A percentile compares a stretch with the other conserved stretches of the same genome.
Conservation (phyloP, 1,284 basidiomycete species). For the Vanrija sp. region DNA sequence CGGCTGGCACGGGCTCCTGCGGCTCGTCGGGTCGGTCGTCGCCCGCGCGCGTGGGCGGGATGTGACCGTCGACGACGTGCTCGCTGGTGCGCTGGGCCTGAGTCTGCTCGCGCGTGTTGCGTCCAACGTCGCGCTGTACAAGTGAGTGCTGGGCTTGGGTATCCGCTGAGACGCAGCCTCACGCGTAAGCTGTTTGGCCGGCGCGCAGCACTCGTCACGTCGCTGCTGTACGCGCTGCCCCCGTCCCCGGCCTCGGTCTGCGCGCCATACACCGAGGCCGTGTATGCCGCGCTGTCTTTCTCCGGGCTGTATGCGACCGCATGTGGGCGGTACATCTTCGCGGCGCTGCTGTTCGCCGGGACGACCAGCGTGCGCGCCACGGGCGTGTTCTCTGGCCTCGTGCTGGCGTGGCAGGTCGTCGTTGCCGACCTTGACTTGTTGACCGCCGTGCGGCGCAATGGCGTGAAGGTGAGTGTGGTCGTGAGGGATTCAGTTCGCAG, state of each 20-base stretch:
- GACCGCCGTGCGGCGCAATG: background rate
- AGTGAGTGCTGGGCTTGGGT: slow-evolving; percentile 38
- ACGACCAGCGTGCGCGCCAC: slow-evolving; percentile 76
- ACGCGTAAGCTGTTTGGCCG: slow-evolving; percentile 36
- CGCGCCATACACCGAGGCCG: slow-evolving; percentile 76
- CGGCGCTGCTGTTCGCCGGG: slow-evolving; percentile 60
- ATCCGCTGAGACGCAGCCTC: slow-evolving; percentile 28
- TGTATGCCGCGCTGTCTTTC: slow-evolving; percentile 76
- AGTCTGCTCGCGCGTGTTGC: slow-evolving; percentile 31
- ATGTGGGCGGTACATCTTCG: slow-evolving; percentile 50
- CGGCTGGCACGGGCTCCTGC: slow-evolving; percentile 61
- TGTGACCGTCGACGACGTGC: slow-evolving; percentile 15
- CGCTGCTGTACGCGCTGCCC: slow-evolving; percentile 69
- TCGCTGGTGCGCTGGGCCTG: slow-evolving; percentile 29
- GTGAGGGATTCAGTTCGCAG: background rate
- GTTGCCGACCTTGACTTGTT: slow-evolving; percentile 37
- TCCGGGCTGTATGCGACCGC: slow-evolving; percentile 54
- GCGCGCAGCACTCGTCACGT: slow-evolving; percentile 60
- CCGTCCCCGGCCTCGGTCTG: slow-evolving; percentile 73
- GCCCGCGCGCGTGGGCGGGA: background rate
- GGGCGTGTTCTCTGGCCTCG: slow-evolving; percentile 69
- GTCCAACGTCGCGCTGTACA: slow-evolving; percentile 60
- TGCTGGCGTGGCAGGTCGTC: slow-evolving; percentile 67
- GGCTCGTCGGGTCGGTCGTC: slow-evolving; percentile 31
- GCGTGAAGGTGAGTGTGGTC: background rate